Evolutionary conservation across 148 eudicot species (phyloP).

Genomic region (Rhododendron molle): DNA sequence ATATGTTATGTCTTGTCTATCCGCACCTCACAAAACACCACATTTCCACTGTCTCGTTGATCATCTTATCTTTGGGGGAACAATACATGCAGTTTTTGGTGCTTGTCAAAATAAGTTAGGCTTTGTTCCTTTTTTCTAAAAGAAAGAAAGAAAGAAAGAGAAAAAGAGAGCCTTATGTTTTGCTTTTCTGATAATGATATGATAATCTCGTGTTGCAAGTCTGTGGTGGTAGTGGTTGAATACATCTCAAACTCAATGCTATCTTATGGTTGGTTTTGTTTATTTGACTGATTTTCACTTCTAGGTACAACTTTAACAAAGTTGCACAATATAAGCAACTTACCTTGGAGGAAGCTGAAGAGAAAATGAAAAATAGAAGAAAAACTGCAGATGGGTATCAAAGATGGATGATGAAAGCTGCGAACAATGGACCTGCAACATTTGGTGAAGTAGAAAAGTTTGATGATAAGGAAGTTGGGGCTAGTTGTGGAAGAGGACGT

Average conservation of each 20-base stretch:
- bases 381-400: constrained; percentile 87
- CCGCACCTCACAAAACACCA: background rate
- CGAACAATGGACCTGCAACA: constrained; percentile 81
- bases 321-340: constrained; percentile 97
- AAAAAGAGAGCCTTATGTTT: background rate
- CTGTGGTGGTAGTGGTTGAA: background rate
- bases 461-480: constrained; percentile 51
- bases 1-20: background rate
- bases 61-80: background rate
- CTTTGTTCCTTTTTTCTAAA: background rate
- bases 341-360: constrained; percentile 96
- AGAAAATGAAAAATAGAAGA: constrained; percentile 91
- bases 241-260: background rate
- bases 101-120: background rate
- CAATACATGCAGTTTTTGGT: background rate
- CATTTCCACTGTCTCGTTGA: background rate
- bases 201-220: background rate
- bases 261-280: background rate
- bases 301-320: constrained; percentile 92
- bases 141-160: background rate
- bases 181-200: background rate
- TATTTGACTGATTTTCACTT: background rate
- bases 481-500: constrained; percentile 59
- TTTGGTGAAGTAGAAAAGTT: constrained; percentile 63
- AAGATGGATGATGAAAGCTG: constrained; percentile 99